Evolutionary conservation across 257 asterid genomes (phyloP).

Genomic region (Nicotiana sylvestris): DNA sequence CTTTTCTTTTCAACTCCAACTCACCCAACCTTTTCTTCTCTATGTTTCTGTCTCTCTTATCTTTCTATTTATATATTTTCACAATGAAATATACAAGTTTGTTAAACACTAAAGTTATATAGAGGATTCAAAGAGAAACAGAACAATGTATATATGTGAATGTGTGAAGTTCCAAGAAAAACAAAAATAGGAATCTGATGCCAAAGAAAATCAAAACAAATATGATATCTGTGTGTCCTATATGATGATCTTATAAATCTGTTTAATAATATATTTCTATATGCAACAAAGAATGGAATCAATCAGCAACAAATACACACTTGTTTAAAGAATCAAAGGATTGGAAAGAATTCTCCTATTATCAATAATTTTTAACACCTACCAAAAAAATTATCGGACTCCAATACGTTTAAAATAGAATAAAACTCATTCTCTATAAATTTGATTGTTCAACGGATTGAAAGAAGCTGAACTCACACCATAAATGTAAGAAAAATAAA

Average conservation of each 20-base stretch:
- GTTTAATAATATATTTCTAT: constrained; percentile 29
- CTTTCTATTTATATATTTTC: constrained; percentile 10
- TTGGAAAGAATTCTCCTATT: constrained; percentile 20
- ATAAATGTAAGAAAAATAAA: background rate
- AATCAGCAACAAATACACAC: constrained; percentile 27
- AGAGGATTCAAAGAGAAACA: constrained; percentile 65
- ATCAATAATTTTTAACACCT: constrained; percentile 35
- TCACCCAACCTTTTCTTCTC: constrained; percentile 42
- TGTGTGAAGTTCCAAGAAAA: constrained; percentile 53
- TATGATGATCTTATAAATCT: constrained; percentile 22
- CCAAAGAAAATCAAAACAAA: constrained; percentile 36
- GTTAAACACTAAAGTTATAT: constrained; percentile 17
- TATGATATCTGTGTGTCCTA: constrained; percentile 51
- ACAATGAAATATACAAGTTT: constrained; percentile 1
- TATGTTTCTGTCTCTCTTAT: constrained; percentile 17
- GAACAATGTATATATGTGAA: constrained; percentile 48
- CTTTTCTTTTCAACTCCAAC: constrained; percentile 31
- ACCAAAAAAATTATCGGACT: constrained; percentile 80
- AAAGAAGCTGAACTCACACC: constrained; percentile 24
- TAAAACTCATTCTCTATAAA: constrained; percentile 31
- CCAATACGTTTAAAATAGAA: constrained; percentile 48
- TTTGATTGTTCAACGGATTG: constrained; percentile 16
- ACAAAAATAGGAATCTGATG: constrained; percentile 84
- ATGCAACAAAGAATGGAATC: constrained; percentile 71
- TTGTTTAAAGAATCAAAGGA: constrained; percentile 71